Conservation (phyloP, 805 yeast species). For the Starmera dryadoides region DNA sequence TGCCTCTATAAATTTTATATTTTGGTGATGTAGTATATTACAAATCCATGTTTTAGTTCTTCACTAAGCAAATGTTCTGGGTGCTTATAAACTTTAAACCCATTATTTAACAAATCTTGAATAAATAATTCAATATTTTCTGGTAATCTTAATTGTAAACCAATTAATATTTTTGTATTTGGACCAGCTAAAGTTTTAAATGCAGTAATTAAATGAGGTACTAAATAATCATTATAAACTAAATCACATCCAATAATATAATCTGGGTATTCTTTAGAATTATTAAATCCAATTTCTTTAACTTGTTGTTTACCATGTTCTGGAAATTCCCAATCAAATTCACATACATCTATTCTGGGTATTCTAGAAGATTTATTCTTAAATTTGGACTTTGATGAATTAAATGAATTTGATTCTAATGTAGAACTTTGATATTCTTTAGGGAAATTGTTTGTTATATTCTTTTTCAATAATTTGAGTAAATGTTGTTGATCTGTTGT, state of each 20-base stretch:
- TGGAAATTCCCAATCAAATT: constrained; percentile 55
- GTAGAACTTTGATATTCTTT: constrained; percentile 17
- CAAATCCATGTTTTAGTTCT: constrained; percentile 34
- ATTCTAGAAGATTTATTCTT: too few species aligned
- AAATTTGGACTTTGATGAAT: too few species aligned
- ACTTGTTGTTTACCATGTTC: constrained; percentile 26
- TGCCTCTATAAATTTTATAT: neutral
- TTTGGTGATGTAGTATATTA: constrained; percentile 30
- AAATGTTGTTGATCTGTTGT: constrained; percentile 56
- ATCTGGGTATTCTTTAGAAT: constrained; percentile 26
- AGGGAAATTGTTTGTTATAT: constrained; percentile 34
- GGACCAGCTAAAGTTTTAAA: constrained; percentile 27
- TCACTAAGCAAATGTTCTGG: constrained; percentile 23
- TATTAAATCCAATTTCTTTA: constrained; percentile 2
- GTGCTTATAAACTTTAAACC: constrained; percentile 29
- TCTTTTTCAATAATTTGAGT: constrained; percentile 39
- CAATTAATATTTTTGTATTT: constrained; percentile 31
- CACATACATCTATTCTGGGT: constrained; percentile 34
- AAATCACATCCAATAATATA: constrained; percentile 57
- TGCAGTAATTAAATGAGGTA: constrained; percentile 41
- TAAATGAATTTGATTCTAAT: constrained; percentile 7
- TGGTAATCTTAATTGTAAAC: constrained; percentile 49
- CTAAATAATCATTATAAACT: constrained; percentile 54
- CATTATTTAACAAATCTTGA: constrained; percentile 20
- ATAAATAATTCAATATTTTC: constrained; percentile 42